Base-by-base conservation (phyloP, 345 rosid species). In the Anastatica hierochuntica region DNA sequence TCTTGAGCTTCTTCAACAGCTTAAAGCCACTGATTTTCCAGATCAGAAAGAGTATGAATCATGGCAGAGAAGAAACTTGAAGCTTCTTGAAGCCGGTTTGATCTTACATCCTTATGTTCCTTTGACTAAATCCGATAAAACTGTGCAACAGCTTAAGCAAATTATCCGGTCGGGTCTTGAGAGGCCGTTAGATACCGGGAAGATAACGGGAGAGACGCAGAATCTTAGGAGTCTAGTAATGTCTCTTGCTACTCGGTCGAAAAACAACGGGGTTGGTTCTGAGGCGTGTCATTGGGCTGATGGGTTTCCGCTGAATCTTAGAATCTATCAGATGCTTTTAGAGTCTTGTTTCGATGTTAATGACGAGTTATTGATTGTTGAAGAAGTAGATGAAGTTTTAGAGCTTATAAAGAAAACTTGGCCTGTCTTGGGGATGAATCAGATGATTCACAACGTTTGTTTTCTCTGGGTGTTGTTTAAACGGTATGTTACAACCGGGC, bases 251-350 rank as follows among this genome's bases (percentile, higher is more conserved):
- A 74, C 53, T 64, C 78, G 95, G 61, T 62, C 83, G 67, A 14
- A 79, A 81, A 56, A 41, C 64, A 81, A 78, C 4, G 94, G 84
- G 13, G 76, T 83, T 60, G 56, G 72, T 29, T 56, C 87, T 0
- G 95, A 85, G 60, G 69, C 67, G 30, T 79, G 86, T 63, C 97
- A 88, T 56, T 92, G 98, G 98, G 97, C 95, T 52, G 97, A 88
- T 45, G 98, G 95, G 50, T 76, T 79, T 35, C 95, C 94, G 0
- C 35, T 92, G 29, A 92, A 88, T 72, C 76, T 92, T 15, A 67
- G 88, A 55, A 70, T 88, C 40, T 92, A 88, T 66, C 79, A 74
- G 40, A 43, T 72, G 69, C 86, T 92, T 43, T 64, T 92, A 31
- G 90, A 85, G 68, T 82, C 97, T 35, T 85, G 88, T 49, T 92